Percentiles rank a stretch among this genome's conserved stretches.
These are phyloP conservation scores for Coemansia sp. DNA, from an alignment of 192 early-diverging fungal species.

Conservation along the genomic window DNA sequence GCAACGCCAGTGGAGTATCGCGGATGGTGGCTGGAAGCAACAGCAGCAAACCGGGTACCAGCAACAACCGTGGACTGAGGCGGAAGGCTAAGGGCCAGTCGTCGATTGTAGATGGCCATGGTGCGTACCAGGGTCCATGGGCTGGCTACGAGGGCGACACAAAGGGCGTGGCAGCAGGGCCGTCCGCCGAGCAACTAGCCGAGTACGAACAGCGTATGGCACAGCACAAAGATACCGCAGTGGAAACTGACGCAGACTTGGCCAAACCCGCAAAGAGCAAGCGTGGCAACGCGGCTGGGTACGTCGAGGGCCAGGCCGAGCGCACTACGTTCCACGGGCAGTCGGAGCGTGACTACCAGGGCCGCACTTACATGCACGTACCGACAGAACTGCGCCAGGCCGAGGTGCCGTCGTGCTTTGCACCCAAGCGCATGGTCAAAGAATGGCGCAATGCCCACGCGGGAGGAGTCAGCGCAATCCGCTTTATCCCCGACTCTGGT, in stretches of 20 bases:
- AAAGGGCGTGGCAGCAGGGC: conserved; percentile 62
- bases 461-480: conserved; percentile 88
- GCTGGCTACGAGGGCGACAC: conserved; percentile 89
- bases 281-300: conserved; percentile 26
- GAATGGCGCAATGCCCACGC: conserved; percentile 91
- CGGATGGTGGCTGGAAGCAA: conserved; percentile 54
- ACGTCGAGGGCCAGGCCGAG: conserved; percentile 64
- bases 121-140: conserved; percentile 91
- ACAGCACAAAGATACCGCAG: conserved; percentile 1
- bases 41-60: conserved; percentile 45
- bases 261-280: conserved; percentile 26
- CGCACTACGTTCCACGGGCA: conserved; percentile 87
- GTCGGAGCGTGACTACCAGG: conserved; percentile 86
- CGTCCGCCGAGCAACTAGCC: conserved; percentile 58
- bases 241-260: neutral
- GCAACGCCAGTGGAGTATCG: conserved; percentile 55
- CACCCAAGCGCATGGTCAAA: conserved; percentile 85
- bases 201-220: conserved; percentile 39
- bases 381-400: conserved; percentile 81
- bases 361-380: conserved; percentile 94
- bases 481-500: conserved; percentile 87
- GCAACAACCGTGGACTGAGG: conserved; percentile 56
- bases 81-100: conserved; percentile 81
- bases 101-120: conserved; percentile 69
- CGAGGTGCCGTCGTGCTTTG: conserved; percentile 81